These are phyloP conservation scores for Hygrocybe punicea DNA, from an alignment of 768 basidiomycete genomes.

Conservation along the genomic window DNA sequence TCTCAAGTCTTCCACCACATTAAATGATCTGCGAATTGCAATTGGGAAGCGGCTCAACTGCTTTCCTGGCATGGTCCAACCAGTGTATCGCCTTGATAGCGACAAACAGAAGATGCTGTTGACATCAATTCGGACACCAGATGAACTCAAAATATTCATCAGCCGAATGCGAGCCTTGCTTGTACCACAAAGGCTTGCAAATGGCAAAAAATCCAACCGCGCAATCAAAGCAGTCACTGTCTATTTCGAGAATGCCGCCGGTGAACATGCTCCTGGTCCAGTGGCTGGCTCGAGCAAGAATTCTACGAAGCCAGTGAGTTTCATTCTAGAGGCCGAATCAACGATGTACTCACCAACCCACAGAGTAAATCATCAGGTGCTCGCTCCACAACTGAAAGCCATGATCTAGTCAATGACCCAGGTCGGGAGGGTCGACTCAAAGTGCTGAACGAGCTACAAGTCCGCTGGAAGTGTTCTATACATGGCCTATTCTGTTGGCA, in stretches of 20 bases:
- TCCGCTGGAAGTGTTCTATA: background rate
- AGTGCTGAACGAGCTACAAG: background rate
- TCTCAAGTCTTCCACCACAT: background rate
- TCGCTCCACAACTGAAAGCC: background rate
- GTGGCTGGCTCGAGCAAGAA: background rate
- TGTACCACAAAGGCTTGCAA: slow-evolving; percentile 1
- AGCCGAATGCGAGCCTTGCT: background rate
- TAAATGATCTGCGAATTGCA: background rate
- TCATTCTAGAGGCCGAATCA: background rate
- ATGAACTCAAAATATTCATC: slow-evolving; percentile 2
- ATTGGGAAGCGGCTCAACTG: background rate
- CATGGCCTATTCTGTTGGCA: background rate
- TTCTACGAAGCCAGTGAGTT: background rate
- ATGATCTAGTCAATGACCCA: background rate
- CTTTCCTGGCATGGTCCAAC: background rate
- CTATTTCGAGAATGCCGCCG: slow-evolving; percentile 2
- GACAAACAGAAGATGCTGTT: background rate
- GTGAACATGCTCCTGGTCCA: background rate
- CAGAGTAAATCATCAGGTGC: too few relatives aligned
- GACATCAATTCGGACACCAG: background rate
- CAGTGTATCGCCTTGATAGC: background rate
- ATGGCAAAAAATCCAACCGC: background rate
- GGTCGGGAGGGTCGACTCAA: background rate
- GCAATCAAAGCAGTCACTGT: background rate
- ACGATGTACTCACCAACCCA: too few relatives aligned